Conservation (phyloP, 306 rosid species). For the Neltuma alba region DNA sequence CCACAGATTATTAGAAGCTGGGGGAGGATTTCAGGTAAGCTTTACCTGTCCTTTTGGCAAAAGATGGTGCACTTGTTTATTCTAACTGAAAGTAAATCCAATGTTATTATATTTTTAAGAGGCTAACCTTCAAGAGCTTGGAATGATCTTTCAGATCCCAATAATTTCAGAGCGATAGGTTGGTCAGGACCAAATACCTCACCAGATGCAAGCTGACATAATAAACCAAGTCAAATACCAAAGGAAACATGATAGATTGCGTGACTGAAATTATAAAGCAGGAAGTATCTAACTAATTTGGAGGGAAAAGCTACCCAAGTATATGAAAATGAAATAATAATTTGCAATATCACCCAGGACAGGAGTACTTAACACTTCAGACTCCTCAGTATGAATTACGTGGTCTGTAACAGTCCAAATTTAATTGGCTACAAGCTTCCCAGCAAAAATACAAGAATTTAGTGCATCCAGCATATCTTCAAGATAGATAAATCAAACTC, state of each 20-base stretch:
- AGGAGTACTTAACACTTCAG: neutral
- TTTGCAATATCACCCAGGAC: neutral
- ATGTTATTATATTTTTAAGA: conserved; percentile 27
- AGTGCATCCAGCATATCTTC: conserved; percentile 10
- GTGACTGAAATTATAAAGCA: neutral
- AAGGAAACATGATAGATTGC: conserved; percentile 5
- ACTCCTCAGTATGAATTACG: neutral
- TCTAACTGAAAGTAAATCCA: neutral
- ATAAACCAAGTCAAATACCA: conserved; percentile 35
- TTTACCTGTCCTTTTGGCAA: conserved; percentile 2
- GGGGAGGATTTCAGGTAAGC: conserved; percentile 7
- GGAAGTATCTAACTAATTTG: neutral
- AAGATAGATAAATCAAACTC: neutral
- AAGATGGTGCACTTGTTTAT: neutral
- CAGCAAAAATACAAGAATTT: conserved; percentile 9
- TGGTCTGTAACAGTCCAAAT: neutral
- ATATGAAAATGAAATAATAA: conserved; percentile 10
- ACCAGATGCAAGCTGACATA: conserved; percentile 86
- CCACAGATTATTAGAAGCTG: neutral
- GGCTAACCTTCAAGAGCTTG: conserved; percentile 93
- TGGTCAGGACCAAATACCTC: conserved; percentile 95
- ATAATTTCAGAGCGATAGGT: conserved; percentile 84
- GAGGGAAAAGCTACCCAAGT: neutral
- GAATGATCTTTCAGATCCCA: conserved; percentile 91
- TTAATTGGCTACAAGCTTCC: conserved; percentile 6